Evolutionary conservation across 129 eudicot genomes (phyloP), one percentile per base, ranked within the genome.

Genomic region (Erigeron canadensis): DNA sequence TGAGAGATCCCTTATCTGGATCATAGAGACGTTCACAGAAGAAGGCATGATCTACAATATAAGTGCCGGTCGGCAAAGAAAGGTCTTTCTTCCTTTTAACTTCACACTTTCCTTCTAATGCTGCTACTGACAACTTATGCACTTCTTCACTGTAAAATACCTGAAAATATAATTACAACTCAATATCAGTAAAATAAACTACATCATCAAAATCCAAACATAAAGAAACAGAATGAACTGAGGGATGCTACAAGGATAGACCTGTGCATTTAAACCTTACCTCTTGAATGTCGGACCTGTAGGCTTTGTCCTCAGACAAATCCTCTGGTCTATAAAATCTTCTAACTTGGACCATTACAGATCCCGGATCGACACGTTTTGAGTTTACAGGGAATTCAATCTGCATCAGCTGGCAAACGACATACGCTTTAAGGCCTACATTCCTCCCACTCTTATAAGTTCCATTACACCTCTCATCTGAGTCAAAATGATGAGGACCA

Each of bases 251-350:
- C 21, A 9, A 28, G 23, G 64, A 60, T 13, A 60, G 6, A 34
- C 28, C 8, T 11, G 11, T 15, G 2, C 4, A 60, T 0, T 7
- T 40, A 10, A 12, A 18, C 0, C 40, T 42, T 84, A 95, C 99
- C 99, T 95, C 99, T 73, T 89, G 89, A 61, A 95, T 88, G 65
- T 95, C 96, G 18, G 97, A 90, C 46, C 81, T 69, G 79, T 95
- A 95, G 7, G 96, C 99, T 84, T 90, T 95, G 65, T 95, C 97
- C 0, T 66, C 66, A 40, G 99, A 95, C 37, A 90, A 60, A 65
- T 95, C 99, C 71, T 95, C 99, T 4, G 99, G 97, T 79, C 97
- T 80, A 77, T 77, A 95, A 80, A 85, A 88, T 83, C 95, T 90
- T 72, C 96, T 75, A 69, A 84, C 89, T 58, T 86, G 82, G 21